Evolutionary conservation across 768 basidiomycete species (phyloP), one percentile per base, ranked within the genome.

Genomic region (Fomitopsis serialis): DNA sequence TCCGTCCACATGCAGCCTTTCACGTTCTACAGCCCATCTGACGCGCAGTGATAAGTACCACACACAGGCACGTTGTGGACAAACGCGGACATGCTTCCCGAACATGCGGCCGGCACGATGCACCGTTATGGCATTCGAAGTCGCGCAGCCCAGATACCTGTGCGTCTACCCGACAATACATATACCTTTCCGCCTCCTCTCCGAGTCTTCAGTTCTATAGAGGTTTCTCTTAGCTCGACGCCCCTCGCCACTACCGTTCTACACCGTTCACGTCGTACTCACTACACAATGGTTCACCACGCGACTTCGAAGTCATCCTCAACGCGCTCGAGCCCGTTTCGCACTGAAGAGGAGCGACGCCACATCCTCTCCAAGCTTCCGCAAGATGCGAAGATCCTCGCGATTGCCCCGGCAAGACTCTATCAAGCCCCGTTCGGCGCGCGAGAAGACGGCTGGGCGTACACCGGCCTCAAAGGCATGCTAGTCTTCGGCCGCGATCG

Each of bases 341-440:
- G 37, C 37, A 8, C 37, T 17, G 15, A 61, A 23, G 61, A 63
- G 29, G 48, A 55, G 45, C 49, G 53, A 47, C 62, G 53, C 46
- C 52, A 58, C 48, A 45, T 68, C 22, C 52, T 59, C 37, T 56
- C 62, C 12, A 58, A 52, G 42, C 63, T 69, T 32, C 66, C 66
- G 12, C 45, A 53, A 1, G 58, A 58, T 32, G 37, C 58, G 12
- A 60, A 76, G 34, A 70, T 80, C 45, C 72, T 82, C 59, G 78
- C 80, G n/a, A 70, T 72, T 3, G 81, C 81, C 45, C 65, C 71
- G 25, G 83, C 79, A 37, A 77, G 81, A 58, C 73, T 85, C 29
- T 86, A 87, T 63, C 81, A 85, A 64, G 77, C 81, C 3, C 76
- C 79, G 32, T 76, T 82, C 60, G 70, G 63, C 55, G 71, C 62